Base-by-base conservation (phyloP, 148 eudicot species). In the Cornus suecica region DNA sequence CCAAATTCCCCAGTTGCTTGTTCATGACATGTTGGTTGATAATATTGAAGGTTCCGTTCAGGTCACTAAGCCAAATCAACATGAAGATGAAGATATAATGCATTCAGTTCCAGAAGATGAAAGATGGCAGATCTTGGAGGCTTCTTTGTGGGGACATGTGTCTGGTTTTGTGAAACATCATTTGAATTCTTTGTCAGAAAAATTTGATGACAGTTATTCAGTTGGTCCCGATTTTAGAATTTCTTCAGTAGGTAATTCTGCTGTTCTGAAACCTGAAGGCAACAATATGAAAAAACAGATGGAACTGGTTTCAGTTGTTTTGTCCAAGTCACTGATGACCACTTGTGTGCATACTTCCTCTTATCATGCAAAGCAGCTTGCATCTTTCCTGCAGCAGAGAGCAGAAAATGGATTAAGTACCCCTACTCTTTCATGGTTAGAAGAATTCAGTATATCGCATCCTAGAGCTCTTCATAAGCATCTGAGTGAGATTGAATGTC, bases 101-200 rank as follows among this genome's bases (percentile, higher is more conserved):
- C 62, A 73, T 70, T 56, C 68, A 61, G 69, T 88, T 31, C 84
- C 91, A 74, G 84, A 78, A 74, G 91, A 87, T 52, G 87, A 87
- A 80, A 86, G 76, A 79, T 84, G 88, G 90, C 80, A 76, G 56
- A 70, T 88, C 71, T 60, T 83, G 56, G 69, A 80, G 80, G 78
- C 85, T 41, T 86, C 86, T 76, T 76, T 91, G 78, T 96, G 94
- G 93, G 84, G 81, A 73, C 86, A 84, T 68, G 37, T 90, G 74
- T 87, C 90, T 48, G 81, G 75, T 65, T 87, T 86, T 81, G 61
- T 91, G 65, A 75, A 78, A 65, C 77, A 76, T 72, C 80, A 85
- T 60, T 83, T 91, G 58, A 78, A 75, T 71, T 83, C 65, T 20
- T 66, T 83, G 74, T 37, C 76, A 63, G 76, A 77, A 62, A 83